Base-by-base conservation (phyloP, 345 rosid genomes). In the Aquilaria yunnanensis region DNA sequence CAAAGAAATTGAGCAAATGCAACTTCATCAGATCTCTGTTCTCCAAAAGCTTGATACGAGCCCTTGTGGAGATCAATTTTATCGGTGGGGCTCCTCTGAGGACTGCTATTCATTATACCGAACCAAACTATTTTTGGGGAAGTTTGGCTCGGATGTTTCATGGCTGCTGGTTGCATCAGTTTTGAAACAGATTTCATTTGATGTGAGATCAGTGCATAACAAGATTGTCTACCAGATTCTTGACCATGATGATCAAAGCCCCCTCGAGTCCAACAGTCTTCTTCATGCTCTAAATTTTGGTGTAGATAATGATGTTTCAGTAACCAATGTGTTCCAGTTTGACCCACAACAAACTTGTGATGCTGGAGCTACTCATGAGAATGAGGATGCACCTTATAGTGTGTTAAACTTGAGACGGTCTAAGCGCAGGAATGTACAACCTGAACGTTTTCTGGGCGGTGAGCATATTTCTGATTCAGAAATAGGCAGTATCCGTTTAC, bases 111-210 rank as follows among this genome's bases (percentile, higher is more conserved):
- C 56, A 2, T 52, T 84, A 16, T 78, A 60, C 41, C 79, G 76
- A 59, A 72, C 87, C 49, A 93, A 83, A 70, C 50, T 93, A n/a
- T 75, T 78, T 52, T 41, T 72, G 14, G 96, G 93, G 46, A 90
- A 70, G 69, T 90, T 93, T 69, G 70, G 60, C 47, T 62, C 87
- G 43, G 97, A 93, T 61, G 57, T 87, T 51, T 60, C 94, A 1
- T 90, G 90, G 90, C 60, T 90, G 14, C 76, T 85, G 69, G 93
- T 79, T 62, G 62, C 92, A 53, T 87, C 97, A 12, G 80, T 78
- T 61, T 32, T 81, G 77, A 85, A 83, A 75, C 70, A 59, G 45
- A 66, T 74, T 60, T 55, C 73, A 58, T 84, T 85, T 58, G 74
- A 77, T 51, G 78, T 93, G 51, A 83, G 71, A 63, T 75, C 96